Conservation (phyloP, 2,329 filamentous ascomycete genomes). For the Colletotrichum sp. region DNA sequence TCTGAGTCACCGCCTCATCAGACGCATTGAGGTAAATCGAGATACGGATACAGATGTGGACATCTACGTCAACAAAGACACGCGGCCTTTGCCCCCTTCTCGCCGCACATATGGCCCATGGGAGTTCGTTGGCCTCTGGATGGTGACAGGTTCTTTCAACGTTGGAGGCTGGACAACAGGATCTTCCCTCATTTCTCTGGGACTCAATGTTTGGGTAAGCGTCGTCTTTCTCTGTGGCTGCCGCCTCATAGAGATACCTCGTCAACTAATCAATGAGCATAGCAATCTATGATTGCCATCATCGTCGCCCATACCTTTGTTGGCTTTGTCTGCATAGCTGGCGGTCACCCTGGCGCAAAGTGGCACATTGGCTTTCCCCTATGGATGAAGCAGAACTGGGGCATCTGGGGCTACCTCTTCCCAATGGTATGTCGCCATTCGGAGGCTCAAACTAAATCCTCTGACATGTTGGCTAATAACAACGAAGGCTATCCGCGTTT, state of each 20-base stretch:
- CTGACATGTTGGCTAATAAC: neutral
- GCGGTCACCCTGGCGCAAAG: constrained; percentile 27
- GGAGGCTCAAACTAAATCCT: neutral
- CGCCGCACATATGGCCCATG: constrained; percentile 31
- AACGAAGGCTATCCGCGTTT: constrained; percentile 4
- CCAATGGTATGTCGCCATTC: constrained; percentile 3
- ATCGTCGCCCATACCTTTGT: constrained; percentile 22
- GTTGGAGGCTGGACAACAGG: constrained; percentile 32
- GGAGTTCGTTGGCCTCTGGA: constrained; percentile 33
- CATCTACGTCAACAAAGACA: constrained; percentile 30
- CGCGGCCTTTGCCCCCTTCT: constrained; percentile 28
- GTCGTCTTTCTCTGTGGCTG: neutral
- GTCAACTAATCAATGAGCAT: neutral
- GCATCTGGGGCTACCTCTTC: constrained; percentile 26
- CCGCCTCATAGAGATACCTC: neutral
- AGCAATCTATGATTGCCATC: constrained; percentile 24
- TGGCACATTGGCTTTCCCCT: constrained; percentile 28
- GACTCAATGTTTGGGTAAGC: constrained; percentile 24
- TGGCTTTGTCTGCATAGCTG: constrained; percentile 23
- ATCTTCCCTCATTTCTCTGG: constrained; percentile 24
- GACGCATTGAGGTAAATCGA: constrained; percentile 24
- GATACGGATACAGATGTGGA: constrained; percentile 24
- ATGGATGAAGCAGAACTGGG: constrained; percentile 28
- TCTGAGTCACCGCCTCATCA: neutral
- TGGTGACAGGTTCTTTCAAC: constrained; percentile 34